Base-by-base conservation (phyloP, 2,329 filamentous ascomycete genomes). In the Venturia asperata region DNA sequence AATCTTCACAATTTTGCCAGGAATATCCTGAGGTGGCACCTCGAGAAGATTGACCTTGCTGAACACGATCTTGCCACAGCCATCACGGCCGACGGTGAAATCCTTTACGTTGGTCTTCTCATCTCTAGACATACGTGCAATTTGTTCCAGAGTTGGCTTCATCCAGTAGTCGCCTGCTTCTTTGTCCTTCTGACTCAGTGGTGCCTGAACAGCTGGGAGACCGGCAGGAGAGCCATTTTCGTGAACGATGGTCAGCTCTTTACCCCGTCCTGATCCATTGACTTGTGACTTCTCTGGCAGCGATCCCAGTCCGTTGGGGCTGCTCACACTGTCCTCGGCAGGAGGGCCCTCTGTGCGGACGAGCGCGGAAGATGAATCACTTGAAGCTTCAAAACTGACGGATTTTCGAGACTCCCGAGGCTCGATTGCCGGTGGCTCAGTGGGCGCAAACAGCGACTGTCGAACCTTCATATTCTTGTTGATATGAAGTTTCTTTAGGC, bases 401-500 rank as follows among this genome's bases (percentile, higher is more conserved):
- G 89, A 87, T 80, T 96, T 97, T 68, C 88, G 87, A 49, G 90
- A 77, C 61, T 79, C 77, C 68, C 88, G 87, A 49, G 90, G 77
- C 61, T 79, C 77, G 13, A 77, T 70, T 66, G 69, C 66, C 66
- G 73, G 69, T 55, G 75, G 71, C 55, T 75, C 73, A 71, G 87
- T 87, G 63, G 82, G 79, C 41, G 77, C 71, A 73, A 87, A 87
- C 1, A 87, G 75, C 67, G 86, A 81, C 30, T 78, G 79, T 70
- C 91, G 72, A 10, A 70, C 88, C 64, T 90, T 85, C 73, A 99
- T 82, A 69, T 88, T 89, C 68, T 91, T 88, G 77, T 97, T 95
- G 74, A 99, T 97, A 64, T 92, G 89, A 65, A 99, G 83, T 75
- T 92, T 92, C 80, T 97, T 97, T 70, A 96, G 85, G 73, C 84